phyloP scores from a whole-genome alignment of 306 rosid species.

The Lathyrus sativus region DNA sequence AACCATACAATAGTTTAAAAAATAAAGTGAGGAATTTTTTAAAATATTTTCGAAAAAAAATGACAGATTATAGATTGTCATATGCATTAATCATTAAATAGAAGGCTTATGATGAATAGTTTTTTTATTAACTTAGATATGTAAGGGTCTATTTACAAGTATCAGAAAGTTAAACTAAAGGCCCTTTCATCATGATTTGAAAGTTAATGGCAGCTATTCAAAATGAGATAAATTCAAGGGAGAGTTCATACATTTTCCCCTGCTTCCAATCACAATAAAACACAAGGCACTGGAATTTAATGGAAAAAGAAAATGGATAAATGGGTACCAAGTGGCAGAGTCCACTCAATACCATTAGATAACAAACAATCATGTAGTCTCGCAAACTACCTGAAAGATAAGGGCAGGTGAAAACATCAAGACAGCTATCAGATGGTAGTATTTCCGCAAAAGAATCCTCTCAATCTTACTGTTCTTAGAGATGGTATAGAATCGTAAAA shows the following conservation, averaged over 20 bases:
- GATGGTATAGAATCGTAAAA: constrained; percentile 79
- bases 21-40: neutral
- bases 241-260: neutral
- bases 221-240: constrained; percentile 26
- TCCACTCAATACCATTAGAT: constrained; percentile 10
- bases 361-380: constrained; percentile 30
- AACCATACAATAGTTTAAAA: neutral
- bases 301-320: constrained; percentile 19
- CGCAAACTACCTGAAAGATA: constrained; percentile 78
- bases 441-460: constrained; percentile 93
- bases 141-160: constrained; percentile 19
- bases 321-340: constrained; percentile 18
- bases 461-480: constrained; percentile 91
- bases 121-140: constrained; percentile 19
- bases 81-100: neutral
- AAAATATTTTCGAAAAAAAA: neutral
- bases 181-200: constrained; percentile 21
- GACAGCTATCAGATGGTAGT: constrained; percentile 96
- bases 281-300: neutral
- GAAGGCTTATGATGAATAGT: constrained; percentile 23
- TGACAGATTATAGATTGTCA: constrained; percentile 6
- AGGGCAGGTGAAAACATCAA: constrained; percentile 94
- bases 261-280: neutral
- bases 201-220: constrained; percentile 15
- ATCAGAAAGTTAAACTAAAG: constrained; percentile 16